Evolutionary conservation across 164 flowering plant genomes (phyloP).

Genomic region (Cinnamomum micranthum): DNA sequence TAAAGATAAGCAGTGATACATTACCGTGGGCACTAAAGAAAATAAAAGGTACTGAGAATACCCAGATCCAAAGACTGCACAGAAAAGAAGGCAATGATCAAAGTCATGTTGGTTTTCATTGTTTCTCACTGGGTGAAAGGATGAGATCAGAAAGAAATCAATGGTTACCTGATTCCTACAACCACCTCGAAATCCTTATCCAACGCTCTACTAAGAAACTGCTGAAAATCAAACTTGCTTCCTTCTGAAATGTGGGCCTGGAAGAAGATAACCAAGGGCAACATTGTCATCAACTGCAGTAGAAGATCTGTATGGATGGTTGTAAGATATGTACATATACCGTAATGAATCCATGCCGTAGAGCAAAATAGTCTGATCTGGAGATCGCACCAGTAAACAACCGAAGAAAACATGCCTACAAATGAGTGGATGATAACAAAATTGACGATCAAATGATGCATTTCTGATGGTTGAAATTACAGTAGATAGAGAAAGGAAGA

Average conservation of each 20-base stretch:
- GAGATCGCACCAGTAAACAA: constrained; percentile 50
- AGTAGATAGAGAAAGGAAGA: not conserved
- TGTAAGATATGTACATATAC: constrained; percentile 19
- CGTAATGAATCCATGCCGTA: constrained; percentile 69
- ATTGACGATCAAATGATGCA: not conserved
- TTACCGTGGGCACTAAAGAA: constrained; percentile 63
- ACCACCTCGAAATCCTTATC: constrained; percentile 61
- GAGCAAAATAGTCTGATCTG: constrained; percentile 59
- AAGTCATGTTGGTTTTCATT: not conserved
- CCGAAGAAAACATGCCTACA: constrained; percentile 51
- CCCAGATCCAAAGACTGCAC: constrained; percentile 67
- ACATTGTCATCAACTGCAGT: not conserved
- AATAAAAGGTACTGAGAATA: constrained; percentile 48
- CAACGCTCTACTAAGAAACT: constrained; percentile 49
- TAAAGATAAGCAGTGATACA: not conserved
- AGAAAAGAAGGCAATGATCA: not conserved
- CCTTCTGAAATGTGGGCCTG: constrained; percentile 41
- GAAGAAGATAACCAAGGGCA: not conserved
- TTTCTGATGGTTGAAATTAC: not conserved
- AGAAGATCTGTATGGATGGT: not conserved
- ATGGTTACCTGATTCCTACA: constrained; percentile 59
- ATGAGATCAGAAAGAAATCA: not conserved
- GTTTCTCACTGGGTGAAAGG: not conserved
- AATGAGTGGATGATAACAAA: not conserved
- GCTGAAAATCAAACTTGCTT: constrained; percentile 47